Base-by-base conservation (phyloP, 441 rosid genomes). In the Croton laevigatus region DNA sequence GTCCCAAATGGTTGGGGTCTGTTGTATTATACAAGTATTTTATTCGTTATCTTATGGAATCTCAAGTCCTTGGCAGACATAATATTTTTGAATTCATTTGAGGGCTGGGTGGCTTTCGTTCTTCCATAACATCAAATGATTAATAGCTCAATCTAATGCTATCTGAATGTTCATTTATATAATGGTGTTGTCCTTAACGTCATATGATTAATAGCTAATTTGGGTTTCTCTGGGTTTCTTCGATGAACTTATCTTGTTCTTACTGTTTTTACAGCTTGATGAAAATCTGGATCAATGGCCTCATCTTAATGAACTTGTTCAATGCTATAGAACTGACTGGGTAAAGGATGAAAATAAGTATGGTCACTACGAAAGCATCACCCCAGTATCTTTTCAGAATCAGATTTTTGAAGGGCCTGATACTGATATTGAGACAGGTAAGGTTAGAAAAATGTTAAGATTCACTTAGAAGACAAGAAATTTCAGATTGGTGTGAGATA, bases 331-430 rank as follows among this genome's bases (percentile, higher is more conserved):
- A 77, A 81, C 97, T 63, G 97, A 96, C 57, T 96, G 97, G 99
- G 85, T 93, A 13, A 96, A 93, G 75, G 99, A 93, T 87, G 97
- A 90, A 48, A 81, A 81, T 77, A 96, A 96, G 81, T 96, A 96
- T 74, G 99, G 99, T 32, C 97, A 91, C 66, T 93, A 89, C 51
- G 97, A 96, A 68, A 69, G 81, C 76, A 73, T 80, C 57, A 67
- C 88, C 23, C 91, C 87, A 20, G 87, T 80, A 68, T 65, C 88
- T 69, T 89, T 96, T 77, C 96, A 85, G 42, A 91, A 71, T 77
- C 99, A 96, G 84, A 87, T 96, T 66, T 96, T 89, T 79, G 99
- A 96, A 87, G 99, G 97, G 19, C 99, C 97, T 2, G 99, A 96
- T 83, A 83, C 97, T 0, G 99, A 96, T 83, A 76, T 93, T 52